phyloP scores from a whole-genome alignment of 306 rosid species.

The Vachellia pachyceras region DNA sequence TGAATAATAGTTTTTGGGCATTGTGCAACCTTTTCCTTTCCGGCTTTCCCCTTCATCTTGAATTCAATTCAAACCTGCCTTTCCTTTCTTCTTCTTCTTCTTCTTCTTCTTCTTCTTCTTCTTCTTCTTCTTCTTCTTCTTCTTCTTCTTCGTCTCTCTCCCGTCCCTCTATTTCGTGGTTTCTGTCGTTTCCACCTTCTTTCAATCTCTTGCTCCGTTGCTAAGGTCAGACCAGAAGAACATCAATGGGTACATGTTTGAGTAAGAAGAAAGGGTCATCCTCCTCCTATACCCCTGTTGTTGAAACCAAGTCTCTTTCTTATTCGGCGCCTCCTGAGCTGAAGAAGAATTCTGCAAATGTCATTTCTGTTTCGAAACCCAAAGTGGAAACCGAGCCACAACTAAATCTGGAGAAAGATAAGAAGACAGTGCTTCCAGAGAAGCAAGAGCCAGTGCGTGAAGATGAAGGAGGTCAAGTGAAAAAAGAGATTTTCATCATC shows the following conservation, averaged over 20 bases:
- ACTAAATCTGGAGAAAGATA: conserved; percentile 36
- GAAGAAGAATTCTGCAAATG: conserved; percentile 24
- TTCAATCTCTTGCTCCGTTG: conserved; percentile 2
- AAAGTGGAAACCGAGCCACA: conserved; percentile 34
- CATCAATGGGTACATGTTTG: conserved; percentile 84
- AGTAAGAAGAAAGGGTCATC: conserved; percentile 74
- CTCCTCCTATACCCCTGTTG: conserved; percentile 21
- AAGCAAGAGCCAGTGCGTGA: conserved; percentile 36
- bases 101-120: no score
- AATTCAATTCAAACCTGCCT: conserved; percentile 50
- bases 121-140: not conserved
- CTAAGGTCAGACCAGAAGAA: conserved; percentile 10
- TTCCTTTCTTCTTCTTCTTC: not conserved
- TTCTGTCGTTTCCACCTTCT: not conserved
- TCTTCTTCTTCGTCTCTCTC: not conserved
- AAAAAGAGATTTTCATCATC: conserved; percentile 79
- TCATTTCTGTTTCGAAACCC: conserved; percentile 30
- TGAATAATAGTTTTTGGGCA: conserved; percentile 39
- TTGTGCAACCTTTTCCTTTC: conserved; percentile 34
- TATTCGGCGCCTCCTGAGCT: conserved; percentile 35
- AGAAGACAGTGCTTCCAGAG: conserved; percentile 24
- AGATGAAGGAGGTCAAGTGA: conserved; percentile 44
- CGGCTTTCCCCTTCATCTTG: not conserved
- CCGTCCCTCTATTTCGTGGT: not conserved
- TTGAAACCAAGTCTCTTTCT: conserved; percentile 42